Evolutionary conservation across 75 land plant genomes (phyloP).

Genomic region (Pseudotsuga menziesii): DNA sequence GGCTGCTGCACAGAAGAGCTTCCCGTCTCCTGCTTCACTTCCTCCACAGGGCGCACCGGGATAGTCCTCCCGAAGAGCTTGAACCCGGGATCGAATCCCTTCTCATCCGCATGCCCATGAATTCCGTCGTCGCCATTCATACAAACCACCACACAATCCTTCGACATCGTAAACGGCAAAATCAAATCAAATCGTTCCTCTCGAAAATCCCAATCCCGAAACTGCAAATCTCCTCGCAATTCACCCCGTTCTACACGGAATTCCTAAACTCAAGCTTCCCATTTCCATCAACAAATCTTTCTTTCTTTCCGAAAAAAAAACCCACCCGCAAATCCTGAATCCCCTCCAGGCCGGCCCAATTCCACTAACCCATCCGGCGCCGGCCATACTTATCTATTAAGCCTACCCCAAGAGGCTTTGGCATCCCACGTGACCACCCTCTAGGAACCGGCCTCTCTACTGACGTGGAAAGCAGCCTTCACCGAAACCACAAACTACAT

Average conservation of each 20-base stretch:
- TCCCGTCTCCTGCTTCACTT: neutral
- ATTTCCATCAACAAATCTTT: neutral
- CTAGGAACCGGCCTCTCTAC: no score
- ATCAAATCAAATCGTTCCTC: neutral
- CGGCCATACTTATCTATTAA: neutral
- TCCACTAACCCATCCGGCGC: neutral
- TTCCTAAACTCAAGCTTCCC: neutral
- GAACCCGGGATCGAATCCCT: constrained; percentile 11
- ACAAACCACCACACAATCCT: neutral
- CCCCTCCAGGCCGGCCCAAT: neutral
- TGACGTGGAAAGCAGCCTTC: neutral
- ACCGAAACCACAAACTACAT: neutral
- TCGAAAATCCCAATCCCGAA: no score
- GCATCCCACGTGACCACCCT: neutral
- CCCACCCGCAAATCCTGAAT: no score
- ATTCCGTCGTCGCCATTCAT: no score
- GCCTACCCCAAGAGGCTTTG: neutral
- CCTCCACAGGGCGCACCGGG: neutral
- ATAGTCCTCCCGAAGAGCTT: constrained; percentile 37
- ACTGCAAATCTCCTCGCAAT: neutral
- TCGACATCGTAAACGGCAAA: neutral
- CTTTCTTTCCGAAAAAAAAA: neutral
- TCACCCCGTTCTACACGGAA: neutral
- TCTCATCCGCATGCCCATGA: neutral
- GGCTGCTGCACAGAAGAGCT: neutral